Evolutionary conservation across 2,329 filamentous ascomycete species (phyloP), one percentile per base, ranked within the genome.

Genomic region (Colletotrichum sp.): DNA sequence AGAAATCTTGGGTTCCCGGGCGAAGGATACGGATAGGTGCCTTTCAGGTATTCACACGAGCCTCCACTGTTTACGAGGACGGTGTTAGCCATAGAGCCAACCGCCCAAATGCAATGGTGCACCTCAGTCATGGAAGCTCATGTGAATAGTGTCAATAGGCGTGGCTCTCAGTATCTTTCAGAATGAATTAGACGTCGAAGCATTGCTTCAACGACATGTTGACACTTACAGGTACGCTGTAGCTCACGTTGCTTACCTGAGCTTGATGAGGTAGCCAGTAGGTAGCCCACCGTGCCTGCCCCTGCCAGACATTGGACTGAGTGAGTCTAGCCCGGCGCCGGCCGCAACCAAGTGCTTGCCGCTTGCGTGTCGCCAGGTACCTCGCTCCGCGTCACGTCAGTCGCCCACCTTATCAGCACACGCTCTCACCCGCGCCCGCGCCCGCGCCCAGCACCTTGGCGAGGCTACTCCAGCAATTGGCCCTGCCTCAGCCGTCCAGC

Each of bases 351-450:
- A 61, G 69, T 76, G 73, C 44, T 44, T 34, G 63, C 30, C 29
- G 61, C 30, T 76, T 75, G 52, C 75, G 71, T 77, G 49, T 73
- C 69, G 32, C 62, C 39, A 52, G n/a, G 44, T 13, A 2, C 39
- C 36, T 57, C 36, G 68, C 72, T 76, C 66, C 66, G 34, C 62
- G 74, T 66, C 75, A 71, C 65, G 75, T 75, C 74, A 75, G 62
- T 27, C 25, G 22, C 22, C 30, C 52, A 34, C 39, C 27, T 44
- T 29, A 44, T 39, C 55, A n/a, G 44, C 44, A 52, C 44, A 52
- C 44, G 44, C 44, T 52, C 62, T 12, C 34, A 59, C 25, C 13
- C 61, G 30, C 29, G 22, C 49, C 13, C 61, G 30, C 29, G 22
- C 49, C 32, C 16, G 29, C 29, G 29, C 69, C 36, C 27, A 67